phyloP scores from a whole-genome alignment of 2,329 filamentous ascomycete species.

The Cylindrodendrum hubeiense region DNA sequence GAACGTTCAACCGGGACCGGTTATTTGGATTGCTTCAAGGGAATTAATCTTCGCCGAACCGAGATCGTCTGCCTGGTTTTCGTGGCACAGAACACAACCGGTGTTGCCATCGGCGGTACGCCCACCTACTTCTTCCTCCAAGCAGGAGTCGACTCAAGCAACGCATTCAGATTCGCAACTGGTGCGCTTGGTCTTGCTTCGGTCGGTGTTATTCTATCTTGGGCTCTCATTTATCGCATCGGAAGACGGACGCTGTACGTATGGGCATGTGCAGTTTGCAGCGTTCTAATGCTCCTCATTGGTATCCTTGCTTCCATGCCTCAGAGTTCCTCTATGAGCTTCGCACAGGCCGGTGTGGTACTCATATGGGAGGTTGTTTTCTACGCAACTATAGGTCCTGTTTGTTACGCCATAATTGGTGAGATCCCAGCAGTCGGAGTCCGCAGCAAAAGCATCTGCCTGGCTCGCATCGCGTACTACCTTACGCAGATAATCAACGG shows the following conservation, averaged over 20 bases:
- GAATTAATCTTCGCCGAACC: slow-evolving; percentile 57
- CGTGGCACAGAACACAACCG: slow-evolving; percentile 6
- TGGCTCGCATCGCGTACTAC: slow-evolving; percentile 47
- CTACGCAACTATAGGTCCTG: slow-evolving; percentile 54
- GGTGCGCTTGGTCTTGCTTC: slow-evolving; percentile 35
- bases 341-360: slow-evolving; percentile 51
- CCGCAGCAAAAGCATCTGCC: slow-evolving; percentile 53
- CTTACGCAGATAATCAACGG: slow-evolving; percentile 40
- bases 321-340: slow-evolving; percentile 36
- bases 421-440: slow-evolving; percentile 54
- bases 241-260: slow-evolving; percentile 33
- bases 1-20: slow-evolving; percentile 53
- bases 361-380: slow-evolving; percentile 56
- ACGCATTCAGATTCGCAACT: slow-evolving; percentile 33
- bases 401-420: slow-evolving; percentile 55
- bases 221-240: slow-evolving; percentile 30
- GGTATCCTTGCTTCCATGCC: slow-evolving; percentile 18
- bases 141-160: slow-evolving; percentile 15
- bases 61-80: slow-evolving; percentile 54
- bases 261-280: slow-evolving; percentile 26
- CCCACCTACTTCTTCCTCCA: slow-evolving; percentile 18
- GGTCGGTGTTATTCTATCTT: slow-evolving; percentile 32
- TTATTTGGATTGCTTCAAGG: slow-evolving; percentile 63
- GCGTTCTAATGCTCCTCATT: slow-evolving; percentile 16
- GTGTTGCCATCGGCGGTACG: slow-evolving; percentile 9